These are phyloP conservation scores for Colletotrichum agaves DNA, from an alignment of 2,329 filamentous ascomycete genomes.

Conservation along the genomic window DNA sequence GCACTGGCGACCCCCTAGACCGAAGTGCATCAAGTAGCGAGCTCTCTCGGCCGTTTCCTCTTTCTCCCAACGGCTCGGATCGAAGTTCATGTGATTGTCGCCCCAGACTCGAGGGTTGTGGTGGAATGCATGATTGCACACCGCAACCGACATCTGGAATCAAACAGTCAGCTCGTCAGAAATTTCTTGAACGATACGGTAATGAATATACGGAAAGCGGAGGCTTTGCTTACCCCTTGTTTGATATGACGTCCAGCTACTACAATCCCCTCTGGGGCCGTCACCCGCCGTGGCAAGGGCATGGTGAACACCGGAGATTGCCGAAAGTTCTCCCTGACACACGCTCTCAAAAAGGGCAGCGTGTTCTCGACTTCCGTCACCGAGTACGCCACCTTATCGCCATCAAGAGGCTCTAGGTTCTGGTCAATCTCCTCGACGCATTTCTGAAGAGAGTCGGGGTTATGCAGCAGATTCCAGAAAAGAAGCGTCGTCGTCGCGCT, in stretches of 20 bases:
- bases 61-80: constrained; percentile 11
- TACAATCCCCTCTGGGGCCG: constrained; percentile 14
- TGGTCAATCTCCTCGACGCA: constrained; percentile 13
- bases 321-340: constrained; percentile 28
- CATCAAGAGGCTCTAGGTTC: not conserved
- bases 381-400: constrained; percentile 9
- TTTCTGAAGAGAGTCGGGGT: not conserved
- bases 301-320: constrained; percentile 21
- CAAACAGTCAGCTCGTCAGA: not conserved
- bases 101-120: constrained; percentile 23
- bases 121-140: constrained; percentile 24
- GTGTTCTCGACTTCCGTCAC: constrained; percentile 10
- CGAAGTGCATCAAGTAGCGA: constrained; percentile 26
- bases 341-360: not conserved
- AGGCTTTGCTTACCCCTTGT: constrained; percentile 21
- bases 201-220: too few species aligned
- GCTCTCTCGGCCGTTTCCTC: constrained; percentile 8
- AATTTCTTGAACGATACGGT: too few species aligned
- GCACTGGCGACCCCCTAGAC: constrained; percentile 25
- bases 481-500: constrained; percentile 9
- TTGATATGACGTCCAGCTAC: constrained; percentile 15
- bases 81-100: constrained; percentile 2
- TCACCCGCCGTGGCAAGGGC: constrained; percentile 23
- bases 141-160: constrained; percentile 13
- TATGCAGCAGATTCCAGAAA: constrained; percentile 23